A percentile compares a stretch with the other conserved stretches of the same genome.
phyloP scores from a whole-genome alignment of 345 rosid species.

The Boechera retrofracta region DNA sequence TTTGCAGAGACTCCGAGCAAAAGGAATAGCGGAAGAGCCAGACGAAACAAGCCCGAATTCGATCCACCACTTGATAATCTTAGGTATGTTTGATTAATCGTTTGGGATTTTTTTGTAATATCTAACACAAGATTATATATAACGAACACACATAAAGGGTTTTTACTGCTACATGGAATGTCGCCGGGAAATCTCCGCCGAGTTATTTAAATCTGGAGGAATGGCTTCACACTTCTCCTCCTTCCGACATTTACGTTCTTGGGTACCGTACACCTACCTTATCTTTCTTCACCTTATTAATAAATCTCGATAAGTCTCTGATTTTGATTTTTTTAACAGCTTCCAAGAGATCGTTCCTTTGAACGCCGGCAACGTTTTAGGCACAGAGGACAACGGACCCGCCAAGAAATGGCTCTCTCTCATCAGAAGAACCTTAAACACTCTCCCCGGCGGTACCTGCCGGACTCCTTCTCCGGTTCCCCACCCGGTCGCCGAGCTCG shows the following conservation, averaged over 20 bases:
- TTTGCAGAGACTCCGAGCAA: slow-evolving; percentile 57
- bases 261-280: slow-evolving; percentile 51
- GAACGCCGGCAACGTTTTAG: slow-evolving; percentile 97
- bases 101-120: not conserved
- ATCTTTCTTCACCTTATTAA: no score
- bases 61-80: slow-evolving; percentile 67
- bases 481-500: slow-evolving; percentile 82
- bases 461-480: slow-evolving; percentile 82
- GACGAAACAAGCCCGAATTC: slow-evolving; percentile 62
- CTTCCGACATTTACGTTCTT: slow-evolving; percentile 95
- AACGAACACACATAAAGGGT: slow-evolving; percentile 47
- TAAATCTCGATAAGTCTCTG: not conserved
- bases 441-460: slow-evolving; percentile 70
- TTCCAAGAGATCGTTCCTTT: slow-evolving; percentile 98
- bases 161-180: slow-evolving; percentile 98
- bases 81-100: slow-evolving; percentile 50
- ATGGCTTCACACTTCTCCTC: slow-evolving; percentile 94
- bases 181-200: slow-evolving; percentile 98
- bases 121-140: not conserved
- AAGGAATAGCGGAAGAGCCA: slow-evolving; percentile 58
- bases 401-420: slow-evolving; percentile 95
- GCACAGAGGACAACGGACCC: slow-evolving; percentile 93
- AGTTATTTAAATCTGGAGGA: slow-evolving; percentile 80
- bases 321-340: slow-evolving; percentile 47
- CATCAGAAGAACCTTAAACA: slow-evolving; percentile 82